Base-by-base conservation (phyloP, 1,139 yeast species). In the Yamadazyma dendronema region DNA sequence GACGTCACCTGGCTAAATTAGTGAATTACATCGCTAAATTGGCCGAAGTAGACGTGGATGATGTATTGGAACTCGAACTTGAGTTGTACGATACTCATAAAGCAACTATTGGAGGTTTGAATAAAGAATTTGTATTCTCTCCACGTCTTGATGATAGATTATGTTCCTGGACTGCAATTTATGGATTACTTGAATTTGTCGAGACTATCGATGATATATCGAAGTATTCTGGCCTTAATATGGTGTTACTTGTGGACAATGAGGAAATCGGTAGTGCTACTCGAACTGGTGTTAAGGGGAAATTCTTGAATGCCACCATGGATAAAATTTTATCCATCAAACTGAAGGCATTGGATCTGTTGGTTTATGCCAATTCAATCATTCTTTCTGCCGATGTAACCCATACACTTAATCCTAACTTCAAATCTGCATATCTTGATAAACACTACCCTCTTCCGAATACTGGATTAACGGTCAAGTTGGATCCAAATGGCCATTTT, bases 401-500 rank as follows among this genome's bases (percentile, higher is more conserved):
- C 40, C 88, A 81, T 57, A 62, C 77, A 49, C 57, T 78, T 45
- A 79, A 81, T 57, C 87, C 88, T 21, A 78, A 79, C 55, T 83
- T 81, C 54, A 58, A 69, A 38, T 54, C 57, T 19, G 83, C 75
- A 17, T 85, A 86, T 61, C 68, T 86, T 54, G 84, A 81, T 47
- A 60, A 79, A 55, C 92, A 86, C 65, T 79, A 77, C 53, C 95
- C 96, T 17, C 61, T 79, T 40, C 88, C 92, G 44, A 87, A 87
- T 62, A 77, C 72, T 33, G 96, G 96, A 34, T 61, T 86, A 37
- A 70, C 87, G 1, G 58, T 87, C 22, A 74, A 87, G 6, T 65
- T 81, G 48, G 95, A 87, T 59, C 77, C 94, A 24, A 84, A 86
- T 54, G 87, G 81, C 16, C 84, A 83, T 56, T 82, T 86, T 77